Evolutionary conservation across 768 basidiomycete genomes (phyloP).

Genomic region (Boletus coccyginus): DNA sequence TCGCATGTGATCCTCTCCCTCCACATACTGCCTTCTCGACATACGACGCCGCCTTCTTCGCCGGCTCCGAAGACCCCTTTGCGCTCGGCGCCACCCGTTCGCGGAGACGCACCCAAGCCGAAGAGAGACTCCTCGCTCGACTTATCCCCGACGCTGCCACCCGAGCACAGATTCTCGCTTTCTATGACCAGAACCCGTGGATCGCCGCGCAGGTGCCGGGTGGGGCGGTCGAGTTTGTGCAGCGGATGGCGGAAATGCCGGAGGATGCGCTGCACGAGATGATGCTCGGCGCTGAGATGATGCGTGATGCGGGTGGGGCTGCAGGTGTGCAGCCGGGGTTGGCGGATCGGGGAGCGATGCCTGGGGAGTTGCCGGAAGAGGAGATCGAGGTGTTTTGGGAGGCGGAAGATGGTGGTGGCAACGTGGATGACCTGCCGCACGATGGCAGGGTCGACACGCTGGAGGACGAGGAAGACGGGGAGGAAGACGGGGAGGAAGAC

Average conservation of each 20-base stretch:
- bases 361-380: slow-evolving; percentile 46
- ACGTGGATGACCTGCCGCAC: slow-evolving; percentile 14
- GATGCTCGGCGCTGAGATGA: slow-evolving; percentile 47
- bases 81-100: slow-evolving; percentile 22
- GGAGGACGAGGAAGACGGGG: slow-evolving; percentile 47
- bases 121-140: slow-evolving; percentile 52
- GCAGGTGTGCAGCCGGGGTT: slow-evolving; percentile 26
- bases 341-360: slow-evolving; percentile 32
- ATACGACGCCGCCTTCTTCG: slow-evolving; percentile 80
- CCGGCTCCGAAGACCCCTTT: slow-evolving; percentile 53
- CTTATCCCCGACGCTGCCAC: slow-evolving; percentile 58
- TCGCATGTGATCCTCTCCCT: slow-evolving; percentile 87
- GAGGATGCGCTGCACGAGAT: slow-evolving; percentile 61
- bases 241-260: slow-evolving; percentile 51
- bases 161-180: slow-evolving; percentile 56
- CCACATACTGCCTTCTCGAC: slow-evolving; percentile 55
- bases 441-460: slow-evolving; percentile 26
- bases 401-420: slow-evolving; percentile 28
- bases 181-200: slow-evolving; percentile 56
- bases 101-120: slow-evolving; percentile 41
- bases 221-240: slow-evolving; percentile 62
- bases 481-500: slow-evolving; percentile 29
- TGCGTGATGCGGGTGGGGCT: slow-evolving; percentile 29
- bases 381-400: slow-evolving; percentile 23
- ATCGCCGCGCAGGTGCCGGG: slow-evolving; percentile 60